A percentile compares a stretch with the other conserved stretches of the same genome.
phyloP scores from a whole-genome alignment of 2,329 filamentous ascomycete genomes.

The Penicillium italicum region DNA sequence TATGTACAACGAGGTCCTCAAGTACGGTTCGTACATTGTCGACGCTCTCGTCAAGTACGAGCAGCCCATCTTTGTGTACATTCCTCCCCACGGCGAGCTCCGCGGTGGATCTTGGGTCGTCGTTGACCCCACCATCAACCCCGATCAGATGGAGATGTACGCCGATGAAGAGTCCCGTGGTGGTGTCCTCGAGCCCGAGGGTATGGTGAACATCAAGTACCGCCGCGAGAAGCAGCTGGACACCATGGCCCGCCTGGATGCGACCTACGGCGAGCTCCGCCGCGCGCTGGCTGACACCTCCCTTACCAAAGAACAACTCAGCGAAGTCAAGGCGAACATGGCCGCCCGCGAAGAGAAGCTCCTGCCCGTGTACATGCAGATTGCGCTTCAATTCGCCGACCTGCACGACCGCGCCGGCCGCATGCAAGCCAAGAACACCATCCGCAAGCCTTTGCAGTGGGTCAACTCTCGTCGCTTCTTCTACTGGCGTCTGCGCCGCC shows the following conservation, averaged over 20 bases:
- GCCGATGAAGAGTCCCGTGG: constrained; percentile 91
- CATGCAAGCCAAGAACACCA: constrained; percentile 97
- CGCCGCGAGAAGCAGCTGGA: constrained; percentile 94
- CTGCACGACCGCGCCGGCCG: constrained; percentile 93
- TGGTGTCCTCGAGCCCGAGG: constrained; percentile 96
- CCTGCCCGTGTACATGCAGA: constrained; percentile 88
- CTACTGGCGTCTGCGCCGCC: constrained; percentile 97
- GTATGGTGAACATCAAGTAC: constrained; percentile 98
- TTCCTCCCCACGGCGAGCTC: constrained; percentile 91
- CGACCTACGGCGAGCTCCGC: constrained; percentile 77
- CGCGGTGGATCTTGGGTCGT: constrained; percentile 99
- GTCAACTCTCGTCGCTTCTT: constrained; percentile 91
- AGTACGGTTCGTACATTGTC: constrained; percentile 99
- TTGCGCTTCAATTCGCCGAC: constrained; percentile 95
- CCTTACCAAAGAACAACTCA: constrained; percentile 69
- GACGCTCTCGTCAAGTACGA: constrained; percentile 97
- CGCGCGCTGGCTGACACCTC: constrained; percentile 67
- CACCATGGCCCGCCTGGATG: constrained; percentile 92
- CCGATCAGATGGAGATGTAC: constrained; percentile 98
- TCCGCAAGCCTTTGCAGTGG: constrained; percentile 82
- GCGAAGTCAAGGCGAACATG: constrained; percentile 79
- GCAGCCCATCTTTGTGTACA: constrained; percentile 98
- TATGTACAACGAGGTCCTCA: constrained; percentile 99
- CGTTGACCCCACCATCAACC: constrained; percentile 97
- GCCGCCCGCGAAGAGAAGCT: constrained; percentile 79